Percentiles rank a stretch among this genome's conserved stretches.
Conservation (phyloP, 2,329 filamentous ascomycete species). For the Clonostachys rosea region DNA sequence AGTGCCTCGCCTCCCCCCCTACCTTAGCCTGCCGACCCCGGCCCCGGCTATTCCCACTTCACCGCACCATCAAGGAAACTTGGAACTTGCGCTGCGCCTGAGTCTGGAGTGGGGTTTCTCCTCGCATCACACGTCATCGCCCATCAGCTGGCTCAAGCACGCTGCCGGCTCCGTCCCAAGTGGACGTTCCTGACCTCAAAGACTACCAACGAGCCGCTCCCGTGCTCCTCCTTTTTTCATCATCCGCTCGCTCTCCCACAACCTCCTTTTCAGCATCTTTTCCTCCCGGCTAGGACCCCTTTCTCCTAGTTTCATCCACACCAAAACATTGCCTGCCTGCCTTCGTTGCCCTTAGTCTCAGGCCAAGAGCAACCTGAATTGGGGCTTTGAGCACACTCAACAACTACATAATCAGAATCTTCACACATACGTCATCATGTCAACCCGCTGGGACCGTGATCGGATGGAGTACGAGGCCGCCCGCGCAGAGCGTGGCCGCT, state of each 20-base stretch:
- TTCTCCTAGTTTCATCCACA: neutral
- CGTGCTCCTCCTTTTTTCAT: neutral
- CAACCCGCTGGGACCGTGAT: slow-evolving; percentile 48
- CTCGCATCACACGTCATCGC: slow-evolving; percentile 3
- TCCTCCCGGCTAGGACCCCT: neutral
- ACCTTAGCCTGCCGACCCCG: no score
- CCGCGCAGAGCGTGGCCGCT: slow-evolving; percentile 35
- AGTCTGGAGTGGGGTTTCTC: neutral
- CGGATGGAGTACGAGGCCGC: slow-evolving; percentile 31
- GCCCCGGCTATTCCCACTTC: no score
- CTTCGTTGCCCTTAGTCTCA: neutral
- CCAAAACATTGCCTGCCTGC: neutral
- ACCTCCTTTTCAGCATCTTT: neutral
- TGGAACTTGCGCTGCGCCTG: no score
- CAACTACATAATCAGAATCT: neutral
- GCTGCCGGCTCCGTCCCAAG: no score
- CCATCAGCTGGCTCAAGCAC: neutral
- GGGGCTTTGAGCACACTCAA: neutral
- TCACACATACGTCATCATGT: slow-evolving; percentile 1
- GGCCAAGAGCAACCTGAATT: neutral
- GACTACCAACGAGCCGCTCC: no score
- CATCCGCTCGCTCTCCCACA: neutral
- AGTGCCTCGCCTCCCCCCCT: no score
- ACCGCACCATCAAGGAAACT: no score
- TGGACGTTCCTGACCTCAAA: no score